Percentiles rank a stretch among this genome's conserved stretches.
Evolutionary conservation across 306 rosid species (phyloP).

Genomic region (Medicago truncatula): MtrunA17r5.0-ANR NC_053048.1:49119501-49120000

Average conservation of each 20-base stretch:
- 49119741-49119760: conserved; percentile 31
- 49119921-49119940: conserved; percentile 72
- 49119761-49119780: conserved; percentile 17
- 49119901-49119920: conserved; percentile 11
- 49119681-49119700: conserved; percentile 1
- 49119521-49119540: conserved; percentile 80
- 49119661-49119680: conserved; percentile 13
- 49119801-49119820: conserved; percentile 20
- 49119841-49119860: conserved; percentile 23
- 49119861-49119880: conserved; percentile 14
- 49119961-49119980: conserved; percentile 95
- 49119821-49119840: conserved; percentile 33
- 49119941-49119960: conserved; percentile 97
- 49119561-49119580: conserved; percentile 88
- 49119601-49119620: conserved; percentile 21
- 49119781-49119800: conserved; percentile 7
- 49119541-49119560: conserved; percentile 86
- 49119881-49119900: conserved; percentile 26
- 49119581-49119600: conserved; percentile 39
- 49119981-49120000: conserved; percentile 78
- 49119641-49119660: conserved; percentile 5
- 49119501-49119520: conserved; percentile 76
- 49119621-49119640: conserved; percentile 17
- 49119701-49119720: conserved; percentile 18
- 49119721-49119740: conserved; percentile 23